These are phyloP conservation scores for Haematococcus sp. DNA, from an alignment of 139 green algal species.

Conservation along the genomic window DNA sequence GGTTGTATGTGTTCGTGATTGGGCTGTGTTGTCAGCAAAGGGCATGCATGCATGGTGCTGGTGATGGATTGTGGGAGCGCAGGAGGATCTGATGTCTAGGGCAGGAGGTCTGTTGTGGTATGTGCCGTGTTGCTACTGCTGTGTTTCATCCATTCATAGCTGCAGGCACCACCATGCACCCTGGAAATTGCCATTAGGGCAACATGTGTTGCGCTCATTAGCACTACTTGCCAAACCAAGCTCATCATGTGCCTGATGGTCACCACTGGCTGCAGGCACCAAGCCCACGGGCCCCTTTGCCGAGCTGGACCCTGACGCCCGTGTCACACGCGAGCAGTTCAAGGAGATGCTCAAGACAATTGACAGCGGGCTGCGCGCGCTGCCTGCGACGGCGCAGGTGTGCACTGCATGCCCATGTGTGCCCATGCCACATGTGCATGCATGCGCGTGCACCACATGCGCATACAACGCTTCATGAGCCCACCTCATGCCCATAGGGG, in stretches of 20 bases:
- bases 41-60: background rate
- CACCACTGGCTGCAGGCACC: background rate
- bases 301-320: background rate
- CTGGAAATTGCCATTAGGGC: no score
- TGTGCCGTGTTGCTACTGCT: no score
- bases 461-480: no score
- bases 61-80: no score
- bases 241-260: background rate
- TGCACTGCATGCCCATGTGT: background rate
- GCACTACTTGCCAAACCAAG: no score
- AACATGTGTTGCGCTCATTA: no score
- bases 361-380: conserved; percentile 62
- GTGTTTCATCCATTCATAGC: no score
- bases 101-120: no score
- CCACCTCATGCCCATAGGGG: no score
- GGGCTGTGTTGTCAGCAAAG: no score
- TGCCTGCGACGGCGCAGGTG: conserved; percentile 82
- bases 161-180: no score
- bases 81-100: no score
- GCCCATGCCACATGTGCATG: background rate
- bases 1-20: background rate
- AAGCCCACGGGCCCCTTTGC: background rate
- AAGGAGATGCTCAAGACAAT: conserved; percentile 68
- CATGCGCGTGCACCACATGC: background rate
- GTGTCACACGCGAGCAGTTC: conserved; percentile 69